phyloP scores from a whole-genome alignment of 2,329 filamentous ascomycete species.

The Claviceps fusiformis region DNA sequence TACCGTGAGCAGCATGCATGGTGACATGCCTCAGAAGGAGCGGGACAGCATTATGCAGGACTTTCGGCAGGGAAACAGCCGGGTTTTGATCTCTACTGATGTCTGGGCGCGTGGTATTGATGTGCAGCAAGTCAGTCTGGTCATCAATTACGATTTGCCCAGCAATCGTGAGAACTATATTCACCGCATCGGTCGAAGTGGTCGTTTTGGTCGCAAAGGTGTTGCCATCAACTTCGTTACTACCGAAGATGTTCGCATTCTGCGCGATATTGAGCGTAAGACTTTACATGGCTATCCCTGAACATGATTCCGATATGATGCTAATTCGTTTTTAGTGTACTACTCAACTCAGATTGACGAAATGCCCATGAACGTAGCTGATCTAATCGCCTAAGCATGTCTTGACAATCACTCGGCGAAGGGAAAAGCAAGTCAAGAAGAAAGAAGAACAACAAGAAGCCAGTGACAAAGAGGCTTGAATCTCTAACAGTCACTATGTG shows the following conservation, averaged over 20 bases:
- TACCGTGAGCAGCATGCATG: conserved; percentile 96
- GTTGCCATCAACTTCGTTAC: conserved; percentile 99
- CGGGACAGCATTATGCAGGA: conserved; percentile 99
- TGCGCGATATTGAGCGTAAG: conserved; percentile 89
- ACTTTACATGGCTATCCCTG: conserved; percentile 9
- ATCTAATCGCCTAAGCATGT: conserved; percentile 38
- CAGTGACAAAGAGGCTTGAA: not conserved
- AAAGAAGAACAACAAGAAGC: not conserved
- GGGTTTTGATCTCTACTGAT: conserved; percentile 93
- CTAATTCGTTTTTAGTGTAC: conserved; percentile 50
- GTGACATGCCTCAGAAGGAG: conserved; percentile 97
- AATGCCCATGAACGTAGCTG: conserved; percentile 92
- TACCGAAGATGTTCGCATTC: conserved; percentile 91
- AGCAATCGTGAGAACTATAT: conserved; percentile 99
- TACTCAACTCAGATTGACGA: conserved; percentile 96
- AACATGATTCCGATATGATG: not conserved
- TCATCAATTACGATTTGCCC: conserved; percentile 98
- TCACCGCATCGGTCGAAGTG: conserved; percentile 91
- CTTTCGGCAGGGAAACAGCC: conserved; percentile 90
- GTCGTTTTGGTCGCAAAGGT: conserved; percentile 93
- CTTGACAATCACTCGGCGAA: not conserved
- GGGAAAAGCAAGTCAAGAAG: not conserved
- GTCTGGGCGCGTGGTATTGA: conserved; percentile 98
- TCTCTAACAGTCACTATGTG: not conserved
- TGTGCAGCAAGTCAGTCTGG: conserved; percentile 92